Conservation (phyloP, 768 basidiomycete genomes). For the Pleurotus djamor region DNA sequence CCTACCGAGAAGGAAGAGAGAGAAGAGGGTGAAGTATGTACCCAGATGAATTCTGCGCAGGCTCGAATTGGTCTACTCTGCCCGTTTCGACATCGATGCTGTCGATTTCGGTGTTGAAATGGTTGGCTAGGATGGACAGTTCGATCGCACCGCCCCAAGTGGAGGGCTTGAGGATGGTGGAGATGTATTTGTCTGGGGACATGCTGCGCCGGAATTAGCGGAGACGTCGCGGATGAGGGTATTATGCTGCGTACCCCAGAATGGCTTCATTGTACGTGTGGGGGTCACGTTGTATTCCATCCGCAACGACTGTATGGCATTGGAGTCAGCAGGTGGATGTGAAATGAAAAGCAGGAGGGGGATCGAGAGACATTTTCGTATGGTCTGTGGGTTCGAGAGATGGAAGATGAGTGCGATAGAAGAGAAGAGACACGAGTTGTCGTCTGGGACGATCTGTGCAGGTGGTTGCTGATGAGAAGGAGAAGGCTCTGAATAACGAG, state of each 20-base stretch:
- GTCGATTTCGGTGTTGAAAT: constrained; percentile 84
- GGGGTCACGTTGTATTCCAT: constrained; percentile 71
- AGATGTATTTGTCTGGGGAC: constrained; percentile 69
- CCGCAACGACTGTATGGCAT: constrained; percentile 65
- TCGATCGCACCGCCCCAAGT: constrained; percentile 98
- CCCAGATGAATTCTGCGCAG: neutral
- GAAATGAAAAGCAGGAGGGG: constrained; percentile 1
- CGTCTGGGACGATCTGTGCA: constrained; percentile 85
- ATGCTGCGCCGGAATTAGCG: constrained; percentile 22
- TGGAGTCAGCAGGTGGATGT: neutral
- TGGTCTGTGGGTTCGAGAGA: constrained; percentile 73
- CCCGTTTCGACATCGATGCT: constrained; percentile 93
- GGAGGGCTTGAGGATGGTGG: constrained; percentile 73
- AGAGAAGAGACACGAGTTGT: constrained; percentile 94
- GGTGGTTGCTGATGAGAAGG: no score
- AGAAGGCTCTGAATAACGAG: no score
- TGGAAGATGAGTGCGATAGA: constrained; percentile 84
- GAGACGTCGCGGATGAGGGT: no score
- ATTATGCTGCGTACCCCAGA: no score
- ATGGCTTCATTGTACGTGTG: constrained; percentile 82
- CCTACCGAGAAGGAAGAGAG: constrained; percentile 58
- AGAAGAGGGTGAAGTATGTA: neutral
- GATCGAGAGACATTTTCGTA: constrained; percentile 35
- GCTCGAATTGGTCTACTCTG: constrained; percentile 54
- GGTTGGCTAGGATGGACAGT: constrained; percentile 77